Evolutionary conservation across 148 eudicot species (phyloP).

Genomic region (Polygonum aviculare): DNA sequence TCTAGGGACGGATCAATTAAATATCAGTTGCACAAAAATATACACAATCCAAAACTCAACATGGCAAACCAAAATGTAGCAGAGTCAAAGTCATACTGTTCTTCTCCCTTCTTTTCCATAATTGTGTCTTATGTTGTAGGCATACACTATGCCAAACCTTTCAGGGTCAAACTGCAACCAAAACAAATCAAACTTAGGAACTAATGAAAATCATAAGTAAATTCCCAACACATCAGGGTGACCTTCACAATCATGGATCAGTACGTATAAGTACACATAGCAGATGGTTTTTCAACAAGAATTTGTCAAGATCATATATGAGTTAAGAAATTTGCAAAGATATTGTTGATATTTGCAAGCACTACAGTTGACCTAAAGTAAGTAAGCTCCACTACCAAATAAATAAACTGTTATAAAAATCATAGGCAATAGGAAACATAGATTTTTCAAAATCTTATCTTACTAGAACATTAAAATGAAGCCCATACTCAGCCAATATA

Average conservation of each 20-base stretch:
- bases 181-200: constrained; percentile 2
- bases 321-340: neutral
- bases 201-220: neutral
- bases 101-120: constrained; percentile 99
- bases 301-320: neutral
- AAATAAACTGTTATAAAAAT: neutral
- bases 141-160: constrained; percentile 93
- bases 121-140: constrained; percentile 81
- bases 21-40: neutral
- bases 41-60: neutral
- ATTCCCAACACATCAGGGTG: neutral
- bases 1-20: neutral
- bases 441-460: neutral
- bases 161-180: constrained; percentile 71
- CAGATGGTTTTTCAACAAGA: neutral
- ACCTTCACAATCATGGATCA: neutral
- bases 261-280: neutral
- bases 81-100: constrained; percentile 36
- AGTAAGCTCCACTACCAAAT: neutral
- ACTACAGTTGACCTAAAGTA: neutral
- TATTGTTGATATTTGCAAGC: neutral
- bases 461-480: neutral
- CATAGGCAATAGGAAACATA: neutral
- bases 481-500: neutral
- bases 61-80: neutral